Evolutionary conservation across 2,329 filamentous ascomycete species (phyloP), one percentile per base, ranked within the genome.

Genomic region (Penicillium sp.): DNA sequence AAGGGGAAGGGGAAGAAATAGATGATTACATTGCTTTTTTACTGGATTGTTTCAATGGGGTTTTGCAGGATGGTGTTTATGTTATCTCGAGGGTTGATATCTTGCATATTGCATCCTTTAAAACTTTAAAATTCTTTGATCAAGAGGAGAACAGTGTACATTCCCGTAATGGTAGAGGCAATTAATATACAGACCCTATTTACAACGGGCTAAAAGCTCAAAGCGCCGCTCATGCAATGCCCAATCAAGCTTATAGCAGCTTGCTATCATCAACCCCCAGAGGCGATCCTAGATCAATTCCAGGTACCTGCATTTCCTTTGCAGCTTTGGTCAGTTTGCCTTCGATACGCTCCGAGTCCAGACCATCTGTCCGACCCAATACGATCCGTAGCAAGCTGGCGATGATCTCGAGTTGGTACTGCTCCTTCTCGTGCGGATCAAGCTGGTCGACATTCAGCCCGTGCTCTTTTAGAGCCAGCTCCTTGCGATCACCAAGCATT

Each of bases 1-100:
- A 73, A 69, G 71, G 66, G 66, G 49, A 74, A 74, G 61, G 70
- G 69, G 13, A 74, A 74, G 67, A 74, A 73, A 68, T 73, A 55
- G 54, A 63, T 39, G 16, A 54, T 43, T 38, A 44, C 36, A 49
- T 41, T 47, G 9, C 37, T 37, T 39, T 32, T 35, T 28, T 10
- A 3, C 47, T 41, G 35, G 34, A 10, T 41, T 42, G 31, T 32
- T 38, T 35, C 42, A 38, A 36, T 20, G 31, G 39, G 28, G 10
- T 38, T 46, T 38, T 48, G 44, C 32, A 26, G 44, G 29, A 28
- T 27, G 44, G 44, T 26, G 37, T 40, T 26, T 27, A 18, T 20
- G 8, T 28, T 40, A 14, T 24, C n/a, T 24, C 23, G 16, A 8
- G 22, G 37, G n/a, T 39, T 39, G 11, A 27, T 28, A 22, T 24